phyloP scores from a whole-genome alignment of 2,329 filamentous ascomycete species.

The Tolypocladium ophioglossoides region DNA sequence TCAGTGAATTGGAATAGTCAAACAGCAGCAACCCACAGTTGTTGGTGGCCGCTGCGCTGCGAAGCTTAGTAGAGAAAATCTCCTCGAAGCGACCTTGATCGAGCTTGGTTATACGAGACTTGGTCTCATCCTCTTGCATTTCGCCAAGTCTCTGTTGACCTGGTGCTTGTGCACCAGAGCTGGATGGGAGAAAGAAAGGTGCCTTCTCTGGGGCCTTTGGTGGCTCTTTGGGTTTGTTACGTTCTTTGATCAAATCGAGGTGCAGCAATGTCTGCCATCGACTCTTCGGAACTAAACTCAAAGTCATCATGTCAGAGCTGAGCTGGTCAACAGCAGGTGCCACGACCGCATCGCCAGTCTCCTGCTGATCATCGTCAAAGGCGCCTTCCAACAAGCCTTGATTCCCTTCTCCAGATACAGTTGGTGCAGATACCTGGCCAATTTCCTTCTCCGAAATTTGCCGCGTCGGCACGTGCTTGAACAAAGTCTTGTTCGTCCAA shows the following conservation, averaged over 20 bases:
- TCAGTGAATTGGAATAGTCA: slow-evolving; percentile 1
- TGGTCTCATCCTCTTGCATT: slow-evolving; percentile 30
- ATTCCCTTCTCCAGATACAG: slow-evolving; percentile 73
- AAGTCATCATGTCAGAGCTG: slow-evolving; percentile 69
- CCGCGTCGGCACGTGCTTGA: slow-evolving; percentile 76
- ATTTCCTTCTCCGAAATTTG: slow-evolving; percentile 75
- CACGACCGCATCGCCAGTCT: slow-evolving; percentile 42
- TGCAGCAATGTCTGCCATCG: slow-evolving; percentile 93
- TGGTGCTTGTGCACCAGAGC: slow-evolving; percentile 35
- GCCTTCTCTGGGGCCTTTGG: slow-evolving; percentile 90
- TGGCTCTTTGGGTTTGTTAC: slow-evolving; percentile 88
- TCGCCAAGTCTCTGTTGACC: slow-evolving; percentile 18
- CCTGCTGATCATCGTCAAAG: slow-evolving; percentile 46
- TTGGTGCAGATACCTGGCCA: slow-evolving; percentile 54
- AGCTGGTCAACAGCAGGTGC: slow-evolving; percentile 63
- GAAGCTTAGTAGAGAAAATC: slow-evolving; percentile 46
- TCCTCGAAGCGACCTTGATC: slow-evolving; percentile 48
- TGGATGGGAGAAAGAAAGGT: slow-evolving; percentile 82
- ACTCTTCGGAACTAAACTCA: slow-evolving; percentile 81
- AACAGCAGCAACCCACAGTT: slow-evolving; percentile 45
- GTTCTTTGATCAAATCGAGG: slow-evolving; percentile 81
- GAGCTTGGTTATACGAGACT: slow-evolving; percentile 59
- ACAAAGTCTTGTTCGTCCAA: slow-evolving; percentile 91
- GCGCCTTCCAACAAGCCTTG: slow-evolving; percentile 66
- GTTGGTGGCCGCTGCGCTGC: slow-evolving; percentile 38